Percentiles rank a stretch among this genome's conserved stretches.
Evolutionary conservation across 1,284 basidiomycete genomes (phyloP).

Genomic region (Sporisorium exsertum): DNA sequence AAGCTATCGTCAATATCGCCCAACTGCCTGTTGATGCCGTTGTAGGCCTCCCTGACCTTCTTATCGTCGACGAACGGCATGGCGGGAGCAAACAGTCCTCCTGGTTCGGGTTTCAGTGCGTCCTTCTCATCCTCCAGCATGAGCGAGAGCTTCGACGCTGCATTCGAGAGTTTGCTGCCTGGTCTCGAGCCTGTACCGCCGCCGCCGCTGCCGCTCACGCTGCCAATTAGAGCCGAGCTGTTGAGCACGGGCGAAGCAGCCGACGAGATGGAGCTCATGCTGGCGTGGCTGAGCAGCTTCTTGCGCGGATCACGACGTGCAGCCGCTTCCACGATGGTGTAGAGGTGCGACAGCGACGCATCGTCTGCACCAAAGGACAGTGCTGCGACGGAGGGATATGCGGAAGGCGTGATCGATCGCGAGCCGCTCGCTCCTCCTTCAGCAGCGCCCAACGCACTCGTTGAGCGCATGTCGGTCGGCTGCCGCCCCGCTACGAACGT

Average conservation of each 20-base stretch:
- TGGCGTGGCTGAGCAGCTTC: conserved; percentile 32
- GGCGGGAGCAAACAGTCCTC: conserved; percentile 49
- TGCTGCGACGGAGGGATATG: conserved; percentile 29
- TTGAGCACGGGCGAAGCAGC: conserved; percentile 17
- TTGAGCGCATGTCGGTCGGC: conserved; percentile 13
- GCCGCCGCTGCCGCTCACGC: background rate
- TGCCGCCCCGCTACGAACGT: conserved; percentile 18
- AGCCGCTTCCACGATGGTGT: conserved; percentile 60
- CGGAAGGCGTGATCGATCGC: conserved; percentile 28
- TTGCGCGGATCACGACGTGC: conserved; percentile 51
- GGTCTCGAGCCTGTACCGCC: conserved; percentile 17
- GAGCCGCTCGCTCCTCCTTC: conserved; percentile 4
- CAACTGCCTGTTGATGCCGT: conserved; percentile 32
- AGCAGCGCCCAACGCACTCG: conserved; percentile 1
- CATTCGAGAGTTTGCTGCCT: conserved; percentile 28
- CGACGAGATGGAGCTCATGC: conserved; percentile 26
- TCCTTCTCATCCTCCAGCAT: conserved; percentile 29
- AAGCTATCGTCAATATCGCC: conserved; percentile 45
- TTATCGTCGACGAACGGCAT: conserved; percentile 45
- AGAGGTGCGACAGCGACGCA: conserved; percentile 55
- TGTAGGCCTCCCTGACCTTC: conserved; percentile 41
- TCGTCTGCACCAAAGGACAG: conserved; percentile 47
- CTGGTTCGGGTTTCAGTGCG: conserved; percentile 37
- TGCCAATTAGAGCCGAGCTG: conserved; percentile 1
- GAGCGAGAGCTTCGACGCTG: background rate